A percentile compares a stretch with the other conserved stretches of the same genome.
Evolutionary conservation across 1,284 basidiomycete species (phyloP).

Genomic region (Fomitopsis palustris): DNA sequence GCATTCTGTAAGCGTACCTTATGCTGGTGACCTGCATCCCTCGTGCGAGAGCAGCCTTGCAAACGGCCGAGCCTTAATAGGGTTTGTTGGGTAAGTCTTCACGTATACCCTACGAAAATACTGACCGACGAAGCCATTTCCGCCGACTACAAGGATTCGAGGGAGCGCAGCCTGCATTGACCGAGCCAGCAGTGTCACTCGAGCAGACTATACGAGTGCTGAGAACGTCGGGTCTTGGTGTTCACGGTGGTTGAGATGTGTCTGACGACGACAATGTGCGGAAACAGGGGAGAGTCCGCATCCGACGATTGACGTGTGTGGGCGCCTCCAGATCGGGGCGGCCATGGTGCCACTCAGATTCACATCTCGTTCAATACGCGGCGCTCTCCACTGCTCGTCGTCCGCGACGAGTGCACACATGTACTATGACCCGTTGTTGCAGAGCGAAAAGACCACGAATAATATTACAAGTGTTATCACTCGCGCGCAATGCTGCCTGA

Average conservation of each 20-base stretch:
- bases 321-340: not conserved
- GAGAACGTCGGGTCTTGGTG: no score
- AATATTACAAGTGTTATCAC: no score
- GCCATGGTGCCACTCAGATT: not conserved
- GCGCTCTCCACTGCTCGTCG: not conserved
- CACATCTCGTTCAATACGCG: not conserved
- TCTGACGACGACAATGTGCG: no score
- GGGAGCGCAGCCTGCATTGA: slow-evolving; percentile 37
- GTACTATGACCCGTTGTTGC: no score
- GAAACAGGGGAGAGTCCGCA: no score
- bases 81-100: not conserved
- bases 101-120: not conserved
- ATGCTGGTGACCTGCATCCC: slow-evolving; percentile 89
- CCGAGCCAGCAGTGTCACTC: no score
- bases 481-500: not conserved
- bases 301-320: not conserved
- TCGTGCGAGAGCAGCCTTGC: slow-evolving; percentile 77
- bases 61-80: slow-evolving; percentile 82
- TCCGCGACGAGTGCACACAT: no score
- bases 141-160: slow-evolving; percentile 85
- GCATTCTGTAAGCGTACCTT: slow-evolving; percentile 49
- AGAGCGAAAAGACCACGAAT: no score
- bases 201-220: no score
- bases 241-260: no score
- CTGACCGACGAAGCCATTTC: slow-evolving; percentile 92